phyloP scores from a whole-genome alignment of 2,329 filamentous ascomycete species.

The Phaeosphaeria sp. region DNA sequence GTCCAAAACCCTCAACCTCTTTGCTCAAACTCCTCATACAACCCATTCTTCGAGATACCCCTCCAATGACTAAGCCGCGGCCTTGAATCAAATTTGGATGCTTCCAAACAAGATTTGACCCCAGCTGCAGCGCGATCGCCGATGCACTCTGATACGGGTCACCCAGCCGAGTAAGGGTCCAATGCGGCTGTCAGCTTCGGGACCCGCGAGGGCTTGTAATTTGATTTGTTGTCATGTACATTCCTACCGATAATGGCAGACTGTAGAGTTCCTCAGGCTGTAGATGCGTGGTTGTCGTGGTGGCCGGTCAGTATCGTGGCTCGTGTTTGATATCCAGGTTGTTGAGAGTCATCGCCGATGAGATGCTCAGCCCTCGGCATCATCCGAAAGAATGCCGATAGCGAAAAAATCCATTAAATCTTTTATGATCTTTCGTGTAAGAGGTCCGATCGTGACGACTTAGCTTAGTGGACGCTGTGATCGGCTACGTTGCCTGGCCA shows the following conservation, averaged over 20 bases:
- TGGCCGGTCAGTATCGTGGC: neutral
- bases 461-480: no score
- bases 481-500: no score
- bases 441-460: neutral
- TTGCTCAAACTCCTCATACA: neutral
- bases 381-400: neutral
- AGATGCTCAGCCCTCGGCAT: neutral
- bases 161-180: neutral
- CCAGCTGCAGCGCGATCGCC: conserved; percentile 20
- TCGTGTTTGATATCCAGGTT: neutral
- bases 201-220: neutral
- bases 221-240: neutral
- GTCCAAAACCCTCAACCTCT: neutral
- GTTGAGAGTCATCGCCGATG: conserved; percentile 1
- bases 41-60: neutral
- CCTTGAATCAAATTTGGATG: conserved; percentile 5
- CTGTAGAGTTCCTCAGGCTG: no score
- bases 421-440: neutral
- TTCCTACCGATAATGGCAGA: neutral
- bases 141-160: conserved; percentile 8
- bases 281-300: neutral
- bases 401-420: neutral
- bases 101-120: conserved; percentile 14
- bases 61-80: conserved; percentile 13
- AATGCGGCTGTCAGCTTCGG: neutral